Base-by-base conservation (phyloP, 805 yeast species). In the Ogataea dorogensis region DNA sequence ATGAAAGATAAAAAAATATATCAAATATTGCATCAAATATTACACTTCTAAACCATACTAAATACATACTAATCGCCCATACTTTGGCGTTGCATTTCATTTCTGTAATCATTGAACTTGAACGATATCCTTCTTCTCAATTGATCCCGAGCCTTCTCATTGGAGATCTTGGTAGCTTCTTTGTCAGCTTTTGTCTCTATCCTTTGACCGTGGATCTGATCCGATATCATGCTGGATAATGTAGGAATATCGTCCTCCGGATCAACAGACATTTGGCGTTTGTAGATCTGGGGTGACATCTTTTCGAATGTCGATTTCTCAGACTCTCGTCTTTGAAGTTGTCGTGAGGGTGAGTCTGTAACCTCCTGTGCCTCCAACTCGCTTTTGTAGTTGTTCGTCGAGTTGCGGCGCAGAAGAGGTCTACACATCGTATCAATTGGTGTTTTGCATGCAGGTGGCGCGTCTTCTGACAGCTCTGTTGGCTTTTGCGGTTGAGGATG, bases 71-170 rank as follows among this genome's bases (percentile, higher is more conserved):
- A 22, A 7, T 36, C 39, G 6, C 51, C 45, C 28, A 50, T 15
- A 31, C 59, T 54, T 26, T 43, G 47, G 20, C 50, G 44, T 15
- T 49, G 24, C 58, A 57, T 48, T n/a, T 43, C 36, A 13, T 20
- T 36, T 30, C 42, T 50, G 40, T 54, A 56, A 17, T 55, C 60
- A 17, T 45, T 50, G 28, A 54, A 56, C 23, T 42, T 49, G 44
- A 54, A 53, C 2, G 58, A 51, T 2, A 34, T 28, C n/a, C 33
- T 22, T 18, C 39, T 29, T 14, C 9, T 18, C 4, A 26, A 12
- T 8, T 10, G 16, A 4, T 7, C 34, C 5, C 22, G 33, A 5
- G 16, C 16, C 11, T 31, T 11, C 18, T 13, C 8, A 7, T 6
- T 19, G 5, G 16, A 5, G 2, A 1, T 14, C 12, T 17, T n/a